phyloP scores from a whole-genome alignment of 2,329 filamentous ascomycete species.

The Grosmannia serpens region DNA sequence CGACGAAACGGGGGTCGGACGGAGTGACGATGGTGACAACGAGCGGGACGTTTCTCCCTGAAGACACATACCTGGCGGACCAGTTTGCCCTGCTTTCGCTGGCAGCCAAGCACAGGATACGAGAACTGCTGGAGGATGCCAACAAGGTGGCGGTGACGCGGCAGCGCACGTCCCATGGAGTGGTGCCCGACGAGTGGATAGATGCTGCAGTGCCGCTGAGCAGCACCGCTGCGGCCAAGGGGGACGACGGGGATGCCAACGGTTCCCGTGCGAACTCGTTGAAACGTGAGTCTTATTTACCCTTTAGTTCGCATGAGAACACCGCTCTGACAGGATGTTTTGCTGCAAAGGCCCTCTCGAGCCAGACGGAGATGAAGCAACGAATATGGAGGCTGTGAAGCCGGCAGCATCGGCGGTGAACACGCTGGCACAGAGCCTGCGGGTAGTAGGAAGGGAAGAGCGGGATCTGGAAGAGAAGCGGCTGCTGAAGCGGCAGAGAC shows the following conservation, averaged over 20 bases:
- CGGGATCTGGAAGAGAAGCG: conserved; percentile 62
- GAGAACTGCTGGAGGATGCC: conserved; percentile 67
- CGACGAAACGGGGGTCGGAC: conserved; percentile 47
- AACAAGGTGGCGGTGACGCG: conserved; percentile 58
- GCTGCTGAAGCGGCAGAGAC: conserved; percentile 53
- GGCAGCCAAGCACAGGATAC: conserved; percentile 67
- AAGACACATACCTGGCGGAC: conserved; percentile 66
- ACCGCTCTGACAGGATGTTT: not conserved
- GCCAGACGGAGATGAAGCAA: conserved; percentile 28
- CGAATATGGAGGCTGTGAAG: conserved; percentile 14
- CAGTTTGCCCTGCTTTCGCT: conserved; percentile 75
- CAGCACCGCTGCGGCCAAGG: conserved; percentile 19
- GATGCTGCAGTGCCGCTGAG: conserved; percentile 50
- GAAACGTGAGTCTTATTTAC: conserved; percentile 42
- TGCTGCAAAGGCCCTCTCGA: conserved; percentile 27
- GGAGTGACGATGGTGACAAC: conserved; percentile 49
- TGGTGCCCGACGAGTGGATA: conserved; percentile 64
- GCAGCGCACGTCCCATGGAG: conserved; percentile 67
- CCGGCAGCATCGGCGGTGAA: conserved; percentile 34
- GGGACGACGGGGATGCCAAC: conserved; percentile 33
- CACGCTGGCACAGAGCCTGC: conserved; percentile 34
- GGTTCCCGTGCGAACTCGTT: conserved; percentile 42
- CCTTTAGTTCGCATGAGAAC: conserved; percentile 4
- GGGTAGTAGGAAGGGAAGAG: conserved; percentile 53
- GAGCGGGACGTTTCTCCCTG: conserved; percentile 58